phyloP scores from a whole-genome alignment of 2,329 filamentous ascomycete species.

The Arachnopeziza araneosa region DNA sequence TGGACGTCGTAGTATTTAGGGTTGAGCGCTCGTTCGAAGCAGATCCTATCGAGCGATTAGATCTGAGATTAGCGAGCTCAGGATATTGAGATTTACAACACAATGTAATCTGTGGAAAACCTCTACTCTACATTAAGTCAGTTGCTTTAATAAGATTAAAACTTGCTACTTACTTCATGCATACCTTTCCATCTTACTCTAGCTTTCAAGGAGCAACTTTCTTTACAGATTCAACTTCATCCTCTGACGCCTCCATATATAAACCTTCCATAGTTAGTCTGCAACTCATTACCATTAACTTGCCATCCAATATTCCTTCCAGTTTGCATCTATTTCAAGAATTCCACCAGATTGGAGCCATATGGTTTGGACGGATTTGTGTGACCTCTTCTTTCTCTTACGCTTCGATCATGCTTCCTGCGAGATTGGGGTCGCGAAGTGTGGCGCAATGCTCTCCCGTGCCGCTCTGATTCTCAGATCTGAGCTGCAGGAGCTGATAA shows the following conservation, averaged over 20 bases:
- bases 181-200: neutral
- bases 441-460: neutral
- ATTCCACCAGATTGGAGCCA: neutral
- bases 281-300: neutral
- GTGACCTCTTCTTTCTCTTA: neutral
- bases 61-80: neutral
- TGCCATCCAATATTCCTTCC: neutral
- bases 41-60: neutral
- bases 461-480: neutral
- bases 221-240: neutral
- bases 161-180: neutral
- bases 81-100: neutral
- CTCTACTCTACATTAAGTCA: neutral
- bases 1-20: neutral
- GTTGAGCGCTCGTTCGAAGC: neutral
- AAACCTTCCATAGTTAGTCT: neutral
- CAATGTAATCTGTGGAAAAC: conserved; percentile 3
- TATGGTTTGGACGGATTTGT: neutral
- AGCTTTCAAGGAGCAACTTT: neutral
- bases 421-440: neutral
- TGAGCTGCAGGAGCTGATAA: neutral
- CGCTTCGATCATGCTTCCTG: neutral
- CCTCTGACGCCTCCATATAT: neutral
- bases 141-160: neutral
- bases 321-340: neutral